Percentiles rank a stretch among this genome's conserved stretches.
These are phyloP conservation scores for Mycena venus DNA, from an alignment of 768 basidiomycete species.

Conservation along the genomic window DNA sequence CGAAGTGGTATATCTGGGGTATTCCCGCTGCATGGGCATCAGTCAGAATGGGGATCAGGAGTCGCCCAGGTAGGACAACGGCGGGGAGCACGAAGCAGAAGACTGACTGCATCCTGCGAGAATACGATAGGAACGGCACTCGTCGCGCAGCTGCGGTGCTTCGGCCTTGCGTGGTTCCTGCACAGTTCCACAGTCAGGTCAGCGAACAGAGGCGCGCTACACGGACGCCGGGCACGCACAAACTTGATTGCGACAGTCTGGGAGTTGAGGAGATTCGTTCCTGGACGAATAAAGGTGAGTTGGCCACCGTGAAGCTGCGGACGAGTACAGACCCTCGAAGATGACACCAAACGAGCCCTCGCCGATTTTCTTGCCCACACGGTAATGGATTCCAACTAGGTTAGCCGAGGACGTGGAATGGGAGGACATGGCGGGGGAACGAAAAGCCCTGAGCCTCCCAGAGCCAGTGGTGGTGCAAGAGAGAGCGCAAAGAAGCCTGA, in stretches of 20 bases:
- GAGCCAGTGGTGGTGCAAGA: conserved; percentile 1
- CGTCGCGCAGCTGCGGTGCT: conserved; percentile 97
- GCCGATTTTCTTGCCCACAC: conserved; percentile 98
- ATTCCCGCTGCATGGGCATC: conserved; percentile 79
- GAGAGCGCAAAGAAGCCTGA: neutral
- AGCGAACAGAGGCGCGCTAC: conserved; percentile 11
- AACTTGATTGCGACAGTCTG: conserved; percentile 99
- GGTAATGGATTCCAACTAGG: conserved; percentile 96
- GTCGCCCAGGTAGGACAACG: neutral
- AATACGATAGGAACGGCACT: conserved; percentile 97
- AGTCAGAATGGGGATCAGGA: neutral
- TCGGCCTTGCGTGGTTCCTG: conserved; percentile 95
- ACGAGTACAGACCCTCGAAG: conserved; percentile 76
- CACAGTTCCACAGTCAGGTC: conserved; percentile 18
- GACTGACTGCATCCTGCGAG: conserved; percentile 89
- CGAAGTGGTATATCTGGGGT: conserved; percentile 99
- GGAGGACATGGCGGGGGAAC: conserved; percentile 61
- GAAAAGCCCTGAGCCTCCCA: conserved; percentile 5
- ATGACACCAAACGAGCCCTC: conserved; percentile 99
- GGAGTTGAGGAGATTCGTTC: conserved; percentile 97
- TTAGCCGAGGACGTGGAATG: conserved; percentile 75
- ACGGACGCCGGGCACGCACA: conserved; percentile 68
- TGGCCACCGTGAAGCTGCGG: conserved; percentile 3
- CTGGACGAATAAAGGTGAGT: conserved; percentile 56
- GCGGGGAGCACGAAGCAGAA: neutral